Conservation (phyloP, 2,329 filamentous ascomycete species). For the Paraphaeosphaeria sporulosa region DNA sequence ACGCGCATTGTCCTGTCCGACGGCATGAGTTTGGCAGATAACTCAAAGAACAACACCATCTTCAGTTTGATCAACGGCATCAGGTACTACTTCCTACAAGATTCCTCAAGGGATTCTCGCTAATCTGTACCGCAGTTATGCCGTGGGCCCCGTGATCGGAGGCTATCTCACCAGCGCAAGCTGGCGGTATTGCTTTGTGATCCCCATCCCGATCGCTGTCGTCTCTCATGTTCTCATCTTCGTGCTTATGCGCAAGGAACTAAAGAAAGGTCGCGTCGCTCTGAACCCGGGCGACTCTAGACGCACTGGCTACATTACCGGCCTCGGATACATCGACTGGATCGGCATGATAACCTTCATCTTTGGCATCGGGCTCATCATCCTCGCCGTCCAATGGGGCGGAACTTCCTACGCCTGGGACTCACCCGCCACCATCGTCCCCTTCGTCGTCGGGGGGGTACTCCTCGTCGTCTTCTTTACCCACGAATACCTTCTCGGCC, state of each 20-base stretch:
- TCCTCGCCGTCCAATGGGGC: constrained; percentile 60
- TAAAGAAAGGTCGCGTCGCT: constrained; percentile 61
- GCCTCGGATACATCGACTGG: constrained; percentile 56
- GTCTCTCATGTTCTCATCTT: constrained; percentile 63
- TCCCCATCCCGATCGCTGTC: constrained; percentile 50
- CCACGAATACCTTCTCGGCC: constrained; percentile 63
- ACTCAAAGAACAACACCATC: constrained; percentile 70
- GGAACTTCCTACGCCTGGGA: constrained; percentile 66
- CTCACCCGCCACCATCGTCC: constrained; percentile 62
- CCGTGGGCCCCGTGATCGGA: constrained; percentile 68
- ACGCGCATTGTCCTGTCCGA: constrained; percentile 71
- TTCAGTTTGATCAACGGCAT: constrained; percentile 69
- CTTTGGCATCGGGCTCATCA: constrained; percentile 42
- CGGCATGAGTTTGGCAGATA: constrained; percentile 73
- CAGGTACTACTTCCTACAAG: constrained; percentile 35
- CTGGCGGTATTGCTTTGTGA: constrained; percentile 74
- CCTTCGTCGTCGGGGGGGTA: constrained; percentile 60
- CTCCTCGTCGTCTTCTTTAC: constrained; percentile 59
- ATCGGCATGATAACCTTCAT: constrained; percentile 45
- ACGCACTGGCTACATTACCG: constrained; percentile 44
- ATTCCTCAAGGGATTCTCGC: not conserved
- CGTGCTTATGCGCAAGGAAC: constrained; percentile 65
- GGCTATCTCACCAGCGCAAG: constrained; percentile 62
- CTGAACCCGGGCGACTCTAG: constrained; percentile 38
- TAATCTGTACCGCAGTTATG: constrained; percentile 53